Conservation (phyloP, 1,139 yeast genomes). For the Pichia sp. region DNA sequence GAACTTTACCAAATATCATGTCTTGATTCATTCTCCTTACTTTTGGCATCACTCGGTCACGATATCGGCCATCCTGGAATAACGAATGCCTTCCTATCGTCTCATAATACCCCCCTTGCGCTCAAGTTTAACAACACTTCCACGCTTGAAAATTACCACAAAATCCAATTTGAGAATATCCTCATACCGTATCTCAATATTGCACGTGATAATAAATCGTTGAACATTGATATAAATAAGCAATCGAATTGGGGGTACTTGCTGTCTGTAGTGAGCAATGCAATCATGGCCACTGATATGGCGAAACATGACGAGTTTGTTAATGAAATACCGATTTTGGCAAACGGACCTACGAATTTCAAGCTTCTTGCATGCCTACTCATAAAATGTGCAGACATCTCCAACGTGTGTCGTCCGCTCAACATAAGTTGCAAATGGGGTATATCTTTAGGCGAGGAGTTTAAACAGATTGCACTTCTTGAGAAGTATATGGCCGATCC, state of each 20-base stretch:
- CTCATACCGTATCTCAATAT: conserved; percentile 13
- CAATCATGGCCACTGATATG: conserved; percentile 82
- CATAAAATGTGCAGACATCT: conserved; percentile 90
- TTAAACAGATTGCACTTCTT: conserved; percentile 56
- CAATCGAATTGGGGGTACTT: too few relatives aligned
- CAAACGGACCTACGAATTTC: conserved; percentile 13
- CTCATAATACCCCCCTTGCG: conserved; percentile 61
- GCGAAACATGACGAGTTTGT: conserved; percentile 79
- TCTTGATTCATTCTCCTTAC: conserved; percentile 36
- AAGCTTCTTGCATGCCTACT: conserved; percentile 54
- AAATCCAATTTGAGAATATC: conserved; percentile 60
- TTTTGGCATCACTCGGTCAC: conserved; percentile 87
- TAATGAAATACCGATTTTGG: conserved; percentile 30
- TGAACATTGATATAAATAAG: too few relatives aligned
- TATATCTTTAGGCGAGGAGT: conserved; percentile 64
- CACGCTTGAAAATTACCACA: conserved; percentile 79
- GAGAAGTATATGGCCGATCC: conserved; percentile 39
- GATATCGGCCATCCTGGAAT: conserved; percentile 97
- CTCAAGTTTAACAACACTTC: conserved; percentile 55
- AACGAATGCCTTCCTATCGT: conserved; percentile 65
- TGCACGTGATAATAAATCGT: background rate
- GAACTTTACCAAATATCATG: too few relatives aligned
- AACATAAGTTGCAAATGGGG: conserved; percentile 85
- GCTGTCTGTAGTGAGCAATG: conserved; percentile 1
- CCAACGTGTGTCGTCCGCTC: conserved; percentile 80